These are phyloP conservation scores for Sporopachydermia cereana DNA, from an alignment of 1,139 yeast genomes.

Conservation along the genomic window DNA sequence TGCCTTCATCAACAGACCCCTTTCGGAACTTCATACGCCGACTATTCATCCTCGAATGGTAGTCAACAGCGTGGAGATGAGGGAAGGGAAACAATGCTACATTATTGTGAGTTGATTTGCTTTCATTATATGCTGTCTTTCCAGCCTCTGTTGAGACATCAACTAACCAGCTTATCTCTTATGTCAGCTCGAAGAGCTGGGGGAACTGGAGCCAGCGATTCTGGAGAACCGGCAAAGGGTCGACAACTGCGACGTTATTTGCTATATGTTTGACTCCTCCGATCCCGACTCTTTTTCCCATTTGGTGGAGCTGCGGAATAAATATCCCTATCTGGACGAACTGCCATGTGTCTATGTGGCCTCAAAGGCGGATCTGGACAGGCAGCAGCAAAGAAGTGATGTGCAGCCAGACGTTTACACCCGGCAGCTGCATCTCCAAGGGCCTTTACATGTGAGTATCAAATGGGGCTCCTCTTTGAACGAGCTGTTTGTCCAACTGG, in stretches of 20 bases:
- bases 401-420: constrained; percentile 84
- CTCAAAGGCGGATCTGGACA: constrained; percentile 84
- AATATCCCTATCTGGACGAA: constrained; percentile 47
- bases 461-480: constrained; percentile 80
- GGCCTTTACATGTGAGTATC: constrained; percentile 80
- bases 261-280: constrained; percentile 84
- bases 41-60: constrained; percentile 72
- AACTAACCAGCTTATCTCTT: too few relatives aligned
- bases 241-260: constrained; percentile 82
- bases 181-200: constrained; percentile 62
- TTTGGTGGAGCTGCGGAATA: constrained; percentile 52
- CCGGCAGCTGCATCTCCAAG: constrained; percentile 49
- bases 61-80: constrained; percentile 86
- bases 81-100: constrained; percentile 93
- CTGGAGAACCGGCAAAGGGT: constrained; percentile 59
- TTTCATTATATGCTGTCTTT: background rate
- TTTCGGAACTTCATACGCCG: constrained; percentile 65
- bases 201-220: constrained; percentile 76
- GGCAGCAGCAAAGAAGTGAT: constrained; percentile 84
- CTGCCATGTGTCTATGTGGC: constrained; percentile 86
- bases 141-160: background rate
- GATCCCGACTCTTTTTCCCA: constrained; percentile 92
- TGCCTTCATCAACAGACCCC: constrained; percentile 66
- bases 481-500: constrained; percentile 77
- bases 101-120: constrained; percentile 36